Evolutionary conservation across 2,329 filamentous ascomycete species (phyloP), one percentile per base, ranked within the genome.

Genomic region (Aspergillus fumigatus): DNA sequence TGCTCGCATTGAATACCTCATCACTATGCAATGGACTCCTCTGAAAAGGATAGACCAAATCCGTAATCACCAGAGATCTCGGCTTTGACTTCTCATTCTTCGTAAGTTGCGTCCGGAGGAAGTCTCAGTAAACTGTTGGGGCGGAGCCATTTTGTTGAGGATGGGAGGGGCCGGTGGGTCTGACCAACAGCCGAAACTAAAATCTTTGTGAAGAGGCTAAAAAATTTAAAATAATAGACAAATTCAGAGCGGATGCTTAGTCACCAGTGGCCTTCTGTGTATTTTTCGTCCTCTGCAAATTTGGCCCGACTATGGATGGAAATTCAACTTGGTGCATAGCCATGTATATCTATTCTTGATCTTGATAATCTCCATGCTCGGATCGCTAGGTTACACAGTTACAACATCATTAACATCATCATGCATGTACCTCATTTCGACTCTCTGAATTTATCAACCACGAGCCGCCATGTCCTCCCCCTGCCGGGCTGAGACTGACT

Each of bases 401-500:
- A 38, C 4, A 38, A 47, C 11, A 25, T 25, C 43, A 26, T 14
- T 47, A 35, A 14, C 23, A 14, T 47, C 43, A 45, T 45, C 17
- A 47, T 11, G 14, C 43, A 23, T 47, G 19, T 14, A 47, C 43
- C 43, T 23, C 43, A 23, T 25, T 47, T 23, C 72, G 64, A 41
- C 72, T 64, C 70, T 88, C 83, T 41, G 82, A 85, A 65, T 88
- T 87, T 25, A 90, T 70, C 26, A 90, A 78, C 75, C 89, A 78
- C 25, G 87, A 85, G 1, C 85, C 87, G 23, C 67, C 67, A 19
- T 67, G 58, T 48, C 59, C 62, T 21, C 82, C 82, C 59, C 86
- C 87, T 59, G 86, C 87, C 1, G 85, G 80, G 69, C 89, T 88
- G 27, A 91, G 71, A 62, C 85, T 89, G 25, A 93, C 80, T 1